Evolutionary conservation across 2,329 filamentous ascomycete genomes (phyloP).

Genomic region (Pseudocercospora eumusae): DNA sequence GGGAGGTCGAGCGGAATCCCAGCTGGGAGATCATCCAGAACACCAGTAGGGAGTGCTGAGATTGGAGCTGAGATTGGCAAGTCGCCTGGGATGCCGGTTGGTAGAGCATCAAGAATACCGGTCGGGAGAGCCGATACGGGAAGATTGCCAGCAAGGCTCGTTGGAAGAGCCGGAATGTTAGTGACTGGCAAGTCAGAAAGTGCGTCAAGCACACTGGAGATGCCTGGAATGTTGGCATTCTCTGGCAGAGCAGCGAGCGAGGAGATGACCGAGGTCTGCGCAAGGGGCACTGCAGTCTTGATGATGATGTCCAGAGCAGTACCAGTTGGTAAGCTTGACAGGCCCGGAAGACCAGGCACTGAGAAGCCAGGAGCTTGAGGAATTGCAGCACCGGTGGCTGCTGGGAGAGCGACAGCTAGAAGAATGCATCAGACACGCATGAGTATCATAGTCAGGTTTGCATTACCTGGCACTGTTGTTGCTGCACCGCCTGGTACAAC

Average conservation of each 20-base stretch:
- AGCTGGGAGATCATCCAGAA: conserved; percentile 9
- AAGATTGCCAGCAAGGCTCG: conserved; percentile 4
- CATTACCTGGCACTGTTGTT: not conserved
- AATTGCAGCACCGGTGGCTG: not conserved
- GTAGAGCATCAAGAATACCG: conserved; percentile 7
- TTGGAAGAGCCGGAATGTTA: not conserved
- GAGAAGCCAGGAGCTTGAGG: not conserved
- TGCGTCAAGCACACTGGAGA: not conserved
- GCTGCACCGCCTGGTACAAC: not conserved
- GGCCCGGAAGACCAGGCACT: not conserved
- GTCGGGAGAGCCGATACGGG: conserved; percentile 13
- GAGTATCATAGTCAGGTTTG: not conserved
- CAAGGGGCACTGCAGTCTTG: conserved; percentile 13
- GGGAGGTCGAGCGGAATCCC: conserved; percentile 16
- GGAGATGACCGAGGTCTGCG: conserved; percentile 12
- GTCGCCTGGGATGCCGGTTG: conserved; percentile 13
- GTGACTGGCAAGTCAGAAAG: conserved; percentile 10
- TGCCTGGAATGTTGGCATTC: conserved; percentile 16
- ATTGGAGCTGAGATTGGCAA: conserved; percentile 16
- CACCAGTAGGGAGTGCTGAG: conserved; percentile 12
- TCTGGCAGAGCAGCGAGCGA: conserved; percentile 15
- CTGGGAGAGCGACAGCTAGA: not conserved
- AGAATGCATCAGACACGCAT: not conserved
- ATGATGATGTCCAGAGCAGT: conserved; percentile 7
- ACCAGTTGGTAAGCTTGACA: conserved; percentile 16